Base-by-base conservation (phyloP, 2,329 filamentous ascomycete species). In the Blumeria graminis region DNA sequence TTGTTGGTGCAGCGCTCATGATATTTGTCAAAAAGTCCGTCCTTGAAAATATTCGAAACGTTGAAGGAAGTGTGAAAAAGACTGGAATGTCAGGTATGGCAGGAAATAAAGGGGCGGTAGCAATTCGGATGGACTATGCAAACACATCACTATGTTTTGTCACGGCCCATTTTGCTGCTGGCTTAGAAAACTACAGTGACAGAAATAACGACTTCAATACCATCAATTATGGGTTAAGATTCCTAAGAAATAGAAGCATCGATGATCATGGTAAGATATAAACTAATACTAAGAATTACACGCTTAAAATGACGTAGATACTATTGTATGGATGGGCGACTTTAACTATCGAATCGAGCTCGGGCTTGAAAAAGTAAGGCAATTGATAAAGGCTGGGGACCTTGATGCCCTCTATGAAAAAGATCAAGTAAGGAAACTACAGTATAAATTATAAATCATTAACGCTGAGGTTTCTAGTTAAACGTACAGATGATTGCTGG, bases 281-380 rank as follows among this genome's bases (percentile, higher is more conserved):
- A 46, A 3, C 10, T 35, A 14, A 6, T 38, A 13, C 8, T 28
- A 14, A 41, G 9, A 41, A 13, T 36, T 39, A 6, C 13, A 36
- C 50, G 35, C 62, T 69, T 60, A 67, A 60, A 59, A 39, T 60
- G 43, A 38, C 32, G 48, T 76, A 64, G 78, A 82, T 62, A 76
- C 85, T 22, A 82, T 96, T 38, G 82, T 95, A 56, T 98, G 92
- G 90, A 76, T 95, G 45, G 92, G 92, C 5, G 92, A 98, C 68
- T 98, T 98, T 72, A 98, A 98, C 66, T 98, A 98, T 69, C 83
- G 92, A 16, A 94, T 98, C 63, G 90, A 89, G 0, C 74, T 96
- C 57, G 76, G 76, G 48, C 80, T 86, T 61, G 87, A 94, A 41
- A 81, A 76, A 58, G 86, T 87, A 7, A 82, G 85, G 61, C 76